Evolutionary conservation across 148 eudicot genomes (phyloP), one percentile per base, ranked within the genome.

Genomic region (Cornus florida): DNA sequence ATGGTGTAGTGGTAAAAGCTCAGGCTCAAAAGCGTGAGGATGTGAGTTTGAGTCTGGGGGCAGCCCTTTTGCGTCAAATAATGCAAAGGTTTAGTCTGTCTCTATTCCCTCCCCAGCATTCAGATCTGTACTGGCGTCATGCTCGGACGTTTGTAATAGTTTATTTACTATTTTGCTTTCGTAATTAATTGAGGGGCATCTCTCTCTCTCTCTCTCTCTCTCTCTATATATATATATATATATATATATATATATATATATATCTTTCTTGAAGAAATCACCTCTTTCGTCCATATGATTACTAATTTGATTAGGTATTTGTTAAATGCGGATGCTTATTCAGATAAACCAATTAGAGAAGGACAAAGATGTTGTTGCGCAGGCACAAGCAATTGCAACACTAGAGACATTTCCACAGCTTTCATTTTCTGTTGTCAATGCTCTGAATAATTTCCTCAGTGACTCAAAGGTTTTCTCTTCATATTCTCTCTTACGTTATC

Each of bases 341-440:
- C 84, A 96, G 99, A 89, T 93, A 74, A 96, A 96, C 86, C 99
- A 96, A 64, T 81, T 96, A 81, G 98, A 94, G 95, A 96, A 88
- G 91, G 99, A 96, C 86, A 92, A 87, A 85, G 99, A 96, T 88
- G 99, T 94, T 88, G 92, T 96, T 84, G 98, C 99, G 87, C 99
- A 96, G 90, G 88, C 92, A 46, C 97, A 96, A 84, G 97, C 97
- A 67, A 92, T 96, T 68, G 78, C 87, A 79, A 89, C 87, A 70
- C 67, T 96, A 70, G 94, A 91, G 84, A 84, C 88, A 82, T 77
- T 96, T 60, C 93, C 94, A 33, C 89, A 90, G 66, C 81, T 88
- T 80, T 84, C 97, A 31, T 93, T 91, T 84, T 89, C 95, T 68
- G 87, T 91, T 23, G 82, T 96, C 19, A 94, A 87, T 85, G 91